Evolutionary conservation across 2,329 filamentous ascomycete species (phyloP).

Genomic region (Aschersonia sp.): DNA sequence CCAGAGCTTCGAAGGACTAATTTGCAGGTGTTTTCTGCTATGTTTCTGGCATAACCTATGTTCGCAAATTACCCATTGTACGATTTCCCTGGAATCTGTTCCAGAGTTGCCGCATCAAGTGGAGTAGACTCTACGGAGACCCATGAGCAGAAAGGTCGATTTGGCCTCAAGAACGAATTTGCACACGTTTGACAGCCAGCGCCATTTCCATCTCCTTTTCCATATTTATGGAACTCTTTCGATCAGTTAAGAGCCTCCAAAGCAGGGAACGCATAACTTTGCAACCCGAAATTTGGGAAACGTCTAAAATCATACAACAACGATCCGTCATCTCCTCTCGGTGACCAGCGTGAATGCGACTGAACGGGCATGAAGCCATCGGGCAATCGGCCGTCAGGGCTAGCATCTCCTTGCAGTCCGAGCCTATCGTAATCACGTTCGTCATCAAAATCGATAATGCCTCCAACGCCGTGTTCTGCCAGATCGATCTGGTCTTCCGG

Average conservation of each 20-base stretch:
- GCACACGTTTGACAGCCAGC: not conserved
- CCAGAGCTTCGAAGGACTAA: no score
- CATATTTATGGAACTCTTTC: not conserved
- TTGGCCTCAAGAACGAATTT: no score
- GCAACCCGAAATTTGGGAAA: constrained; percentile 7
- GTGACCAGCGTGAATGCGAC: constrained; percentile 21
- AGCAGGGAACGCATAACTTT: constrained; percentile 6
- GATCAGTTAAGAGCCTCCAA: constrained; percentile 1
- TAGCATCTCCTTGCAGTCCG: constrained; percentile 19
- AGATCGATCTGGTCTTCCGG: constrained; percentile 15
- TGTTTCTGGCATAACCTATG: no score
- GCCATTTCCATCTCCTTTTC: not conserved
- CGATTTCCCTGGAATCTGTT: no score
- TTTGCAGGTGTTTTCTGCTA: no score
- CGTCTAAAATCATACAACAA: constrained; percentile 14
- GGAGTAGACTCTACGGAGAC: no score
- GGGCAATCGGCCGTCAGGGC: constrained; percentile 20
- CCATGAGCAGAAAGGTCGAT: no score
- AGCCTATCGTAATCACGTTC: constrained; percentile 18
- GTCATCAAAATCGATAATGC: constrained; percentile 26
- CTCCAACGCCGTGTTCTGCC: constrained; percentile 19
- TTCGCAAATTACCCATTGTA: no score
- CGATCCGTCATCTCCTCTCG: constrained; percentile 24
- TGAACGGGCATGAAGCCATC: constrained; percentile 13
- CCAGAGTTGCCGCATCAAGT: no score